A percentile compares a stretch with the other conserved stretches of the same genome.
phyloP scores from a whole-genome alignment of 805 yeast genomes.

The Candida ipomoeae region DNA sequence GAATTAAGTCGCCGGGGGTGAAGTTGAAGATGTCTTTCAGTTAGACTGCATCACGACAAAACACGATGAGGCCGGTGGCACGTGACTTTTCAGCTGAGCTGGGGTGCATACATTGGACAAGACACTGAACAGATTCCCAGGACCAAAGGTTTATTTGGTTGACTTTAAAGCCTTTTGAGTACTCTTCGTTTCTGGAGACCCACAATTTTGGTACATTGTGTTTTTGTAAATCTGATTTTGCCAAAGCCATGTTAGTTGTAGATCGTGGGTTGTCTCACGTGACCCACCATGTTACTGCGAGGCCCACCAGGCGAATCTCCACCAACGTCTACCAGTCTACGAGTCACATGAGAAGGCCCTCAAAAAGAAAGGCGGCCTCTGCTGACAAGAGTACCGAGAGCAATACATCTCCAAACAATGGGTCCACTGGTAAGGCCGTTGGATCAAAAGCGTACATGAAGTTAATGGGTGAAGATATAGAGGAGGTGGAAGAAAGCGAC shows the following conservation, averaged over 20 bases:
- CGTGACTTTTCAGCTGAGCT: neutral
- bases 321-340: neutral
- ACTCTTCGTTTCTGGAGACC: too few relatives aligned
- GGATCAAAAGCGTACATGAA: slow-evolving; percentile 23
- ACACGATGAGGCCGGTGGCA: slow-evolving; percentile 1
- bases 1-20: neutral
- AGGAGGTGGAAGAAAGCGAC: slow-evolving; percentile 24
- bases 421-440: neutral
- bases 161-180: too few relatives aligned
- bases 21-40: neutral
- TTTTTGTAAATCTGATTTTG: too few relatives aligned
- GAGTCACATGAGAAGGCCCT: neutral
- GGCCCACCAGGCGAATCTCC: neutral
- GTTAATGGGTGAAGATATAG: slow-evolving; percentile 31
- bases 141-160: too few relatives aligned
- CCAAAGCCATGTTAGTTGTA: too few relatives aligned
- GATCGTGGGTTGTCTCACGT: neutral
- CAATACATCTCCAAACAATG: neutral
- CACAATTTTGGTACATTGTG: too few relatives aligned
- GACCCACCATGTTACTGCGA: neutral
- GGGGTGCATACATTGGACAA: neutral
- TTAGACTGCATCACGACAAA: neutral
- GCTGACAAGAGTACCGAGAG: neutral
- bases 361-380: neutral
- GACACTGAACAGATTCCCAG: neutral